Base-by-base conservation (phyloP, 768 basidiomycete genomes). In the Lactarius sanguifluus region DNA sequence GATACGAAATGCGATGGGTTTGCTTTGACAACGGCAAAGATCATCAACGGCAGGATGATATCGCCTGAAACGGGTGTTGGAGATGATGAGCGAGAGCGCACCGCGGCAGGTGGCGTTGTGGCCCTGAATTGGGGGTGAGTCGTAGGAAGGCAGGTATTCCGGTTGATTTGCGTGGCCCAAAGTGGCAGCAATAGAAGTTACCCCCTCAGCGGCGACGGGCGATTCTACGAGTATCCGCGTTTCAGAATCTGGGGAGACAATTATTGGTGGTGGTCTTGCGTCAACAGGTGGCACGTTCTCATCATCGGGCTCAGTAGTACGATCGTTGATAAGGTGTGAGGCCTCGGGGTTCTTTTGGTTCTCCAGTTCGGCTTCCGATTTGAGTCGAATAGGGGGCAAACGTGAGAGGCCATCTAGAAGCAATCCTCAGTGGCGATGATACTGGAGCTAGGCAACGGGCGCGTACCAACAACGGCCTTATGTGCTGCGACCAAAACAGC, bases 1-100 rank as follows among this genome's bases (percentile, higher is more conserved):
- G 91, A 81, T 69, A 95, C 80, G 0, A 98, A 83, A 65, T 86
- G 88, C 1, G 87, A 81, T 1, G 97, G 96, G 74, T 98, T 98
- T 15, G 92, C 82, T 75, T 93, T 94, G 72, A 98, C 95, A 50
- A 97, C 93, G 1, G 94, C 87, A 73, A 90, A 97, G 57, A 98
- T 99, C 75, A 98, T 87, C 66, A 98, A 78, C 0, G 96, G 96
- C 18, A 99, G 83, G 45, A 99, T 88, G 50, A 97, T 83, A 72
- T 98, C 96, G 1, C 94, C 92, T 0, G 90, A 91, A 5, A 91
- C 86, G 5, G 84, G 85, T 1, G 85, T 87, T 13, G 78, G 76
- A 50, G 70, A 72, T 61, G 76, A 34, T 12, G 71, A 61, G 54
- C 72, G 67, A 54, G 70, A 50, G 32, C 47, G 52, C 47, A 64